These are phyloP conservation scores for Pythium rhizo-oryzae DNA, from an alignment of 352 stramenopile genomes.

Conservation along the genomic window DNA sequence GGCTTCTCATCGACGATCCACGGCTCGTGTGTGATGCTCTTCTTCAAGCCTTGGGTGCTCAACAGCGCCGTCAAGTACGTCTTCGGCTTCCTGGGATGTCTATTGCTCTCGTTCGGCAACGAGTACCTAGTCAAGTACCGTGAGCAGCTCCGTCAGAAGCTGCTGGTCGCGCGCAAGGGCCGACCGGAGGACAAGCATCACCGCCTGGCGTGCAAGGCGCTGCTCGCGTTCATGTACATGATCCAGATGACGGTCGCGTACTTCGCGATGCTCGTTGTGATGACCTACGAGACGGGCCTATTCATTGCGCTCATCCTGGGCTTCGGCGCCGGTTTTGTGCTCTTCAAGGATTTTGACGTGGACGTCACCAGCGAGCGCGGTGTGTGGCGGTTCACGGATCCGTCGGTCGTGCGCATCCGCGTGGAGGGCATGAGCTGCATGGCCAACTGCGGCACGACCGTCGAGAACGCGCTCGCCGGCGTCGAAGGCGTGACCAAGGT, in stretches of 20 bases:
- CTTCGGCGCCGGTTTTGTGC: slow-evolving; percentile 67
- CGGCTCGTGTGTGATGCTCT: slow-evolving; percentile 70
- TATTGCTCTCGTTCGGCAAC: slow-evolving; percentile 63
- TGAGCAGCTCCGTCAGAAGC: slow-evolving; percentile 48
- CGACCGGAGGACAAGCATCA: slow-evolving; percentile 48
- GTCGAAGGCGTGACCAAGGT: slow-evolving; percentile 72
- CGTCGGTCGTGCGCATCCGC: slow-evolving; percentile 35
- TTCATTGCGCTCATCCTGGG: slow-evolving; percentile 74
- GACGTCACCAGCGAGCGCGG: slow-evolving; percentile 74
- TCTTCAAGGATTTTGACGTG: slow-evolving; percentile 76
- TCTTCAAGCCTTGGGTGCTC: slow-evolving; percentile 83
- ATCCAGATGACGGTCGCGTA: slow-evolving; percentile 83
- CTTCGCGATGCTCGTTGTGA: slow-evolving; percentile 83
- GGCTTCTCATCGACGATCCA: slow-evolving; percentile 78
- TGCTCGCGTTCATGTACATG: slow-evolving; percentile 74
- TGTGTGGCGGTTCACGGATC: slow-evolving; percentile 38
- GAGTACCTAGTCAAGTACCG: slow-evolving; percentile 65
- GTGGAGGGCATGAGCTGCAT: slow-evolving; percentile 85
- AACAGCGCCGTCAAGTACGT: slow-evolving; percentile 74
- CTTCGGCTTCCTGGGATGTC: slow-evolving; percentile 68
- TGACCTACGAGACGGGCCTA: slow-evolving; percentile 80
- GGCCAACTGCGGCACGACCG: slow-evolving; percentile 89
- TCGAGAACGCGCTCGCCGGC: slow-evolving; percentile 53
- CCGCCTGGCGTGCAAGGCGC: slow-evolving; percentile 65
- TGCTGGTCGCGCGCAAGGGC: slow-evolving; percentile 43